These are phyloP conservation scores for Ceratocystis alfenasii DNA, from an alignment of 2,329 filamentous ascomycete species.

Conservation along the genomic window DNA sequence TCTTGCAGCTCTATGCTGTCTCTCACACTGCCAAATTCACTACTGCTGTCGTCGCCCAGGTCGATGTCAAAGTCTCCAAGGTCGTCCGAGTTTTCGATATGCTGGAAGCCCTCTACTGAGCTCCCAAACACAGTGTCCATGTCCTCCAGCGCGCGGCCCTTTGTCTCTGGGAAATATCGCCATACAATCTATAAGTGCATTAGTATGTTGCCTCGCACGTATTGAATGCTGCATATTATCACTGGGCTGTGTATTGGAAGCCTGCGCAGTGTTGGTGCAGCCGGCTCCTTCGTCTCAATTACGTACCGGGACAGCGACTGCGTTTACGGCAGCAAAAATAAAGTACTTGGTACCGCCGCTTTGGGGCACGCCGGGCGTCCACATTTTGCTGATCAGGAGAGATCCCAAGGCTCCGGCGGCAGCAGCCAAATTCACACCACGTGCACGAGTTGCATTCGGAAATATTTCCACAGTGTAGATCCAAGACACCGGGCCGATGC, in stretches of 20 bases:
- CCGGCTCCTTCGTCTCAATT: not conserved
- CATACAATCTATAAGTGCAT: slow-evolving; percentile 30
- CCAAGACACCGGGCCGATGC: slow-evolving; percentile 46
- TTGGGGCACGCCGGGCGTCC: slow-evolving; percentile 27
- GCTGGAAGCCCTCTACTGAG: not conserved
- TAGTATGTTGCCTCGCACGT: not conserved
- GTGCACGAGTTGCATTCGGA: slow-evolving; percentile 44
- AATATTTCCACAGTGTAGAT: slow-evolving; percentile 52
- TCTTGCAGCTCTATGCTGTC: slow-evolving; percentile 11
- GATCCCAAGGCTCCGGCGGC: slow-evolving; percentile 44
- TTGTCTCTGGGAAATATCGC: slow-evolving; percentile 36
- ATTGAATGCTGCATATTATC: not conserved
- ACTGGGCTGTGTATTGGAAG: not conserved
- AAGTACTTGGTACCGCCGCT: slow-evolving; percentile 45
- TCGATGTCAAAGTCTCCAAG: not conserved
- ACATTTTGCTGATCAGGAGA: slow-evolving; percentile 42
- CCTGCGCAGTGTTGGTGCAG: not conserved
- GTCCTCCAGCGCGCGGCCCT: slow-evolving; percentile 33
- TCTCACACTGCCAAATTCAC: not conserved
- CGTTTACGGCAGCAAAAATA: slow-evolving; percentile 44
- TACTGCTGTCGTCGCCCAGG: not conserved
- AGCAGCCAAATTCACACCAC: slow-evolving; percentile 44
- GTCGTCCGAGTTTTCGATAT: not conserved
- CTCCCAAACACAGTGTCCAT: slow-evolving; percentile 35
- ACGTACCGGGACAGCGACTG: slow-evolving; percentile 36